Conservation (phyloP, 2,329 filamentous ascomycete species). For the Fusarium sulawesiense region DNA sequence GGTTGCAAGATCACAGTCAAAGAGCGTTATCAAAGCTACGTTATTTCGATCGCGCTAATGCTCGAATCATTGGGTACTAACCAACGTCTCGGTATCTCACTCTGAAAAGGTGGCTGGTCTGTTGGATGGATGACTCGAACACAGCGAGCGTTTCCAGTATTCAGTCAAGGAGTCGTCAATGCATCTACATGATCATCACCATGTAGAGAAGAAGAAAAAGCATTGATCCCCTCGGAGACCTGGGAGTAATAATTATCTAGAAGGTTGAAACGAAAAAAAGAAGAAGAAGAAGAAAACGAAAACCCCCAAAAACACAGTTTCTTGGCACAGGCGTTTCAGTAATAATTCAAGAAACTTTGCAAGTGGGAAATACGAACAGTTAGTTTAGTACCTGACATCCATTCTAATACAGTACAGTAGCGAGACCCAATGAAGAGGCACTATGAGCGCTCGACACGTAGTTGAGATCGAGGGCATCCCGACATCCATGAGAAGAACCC, state of each 20-base stretch:
- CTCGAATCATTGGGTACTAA: constrained; percentile 4
- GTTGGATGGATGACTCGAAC: neutral
- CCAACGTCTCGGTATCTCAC: constrained; percentile 24
- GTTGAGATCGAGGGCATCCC: neutral
- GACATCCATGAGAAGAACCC: neutral
- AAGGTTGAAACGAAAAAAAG: constrained; percentile 32
- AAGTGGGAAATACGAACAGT: neutral
- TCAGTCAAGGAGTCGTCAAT: neutral
- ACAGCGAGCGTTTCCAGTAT: neutral
- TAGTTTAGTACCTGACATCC: neutral
- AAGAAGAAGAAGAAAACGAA: too few relatives aligned
- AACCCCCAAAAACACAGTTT: constrained; percentile 11
- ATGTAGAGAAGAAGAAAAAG: neutral
- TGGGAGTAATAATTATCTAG: neutral
- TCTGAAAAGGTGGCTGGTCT: neutral
- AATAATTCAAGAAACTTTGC: constrained; percentile 2
- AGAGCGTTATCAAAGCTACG: constrained; percentile 18
- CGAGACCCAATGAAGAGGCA: neutral
- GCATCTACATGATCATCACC: neutral
- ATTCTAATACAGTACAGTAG: neutral
- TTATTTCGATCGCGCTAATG: constrained; percentile 26
- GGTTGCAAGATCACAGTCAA: neutral
- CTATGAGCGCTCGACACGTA: neutral
- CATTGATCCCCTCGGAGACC: neutral
- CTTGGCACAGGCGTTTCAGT: constrained; percentile 1